phyloP scores from a whole-genome alignment of 441 rosid genomes.

The Pelargonium myrrhifolium region DNA sequence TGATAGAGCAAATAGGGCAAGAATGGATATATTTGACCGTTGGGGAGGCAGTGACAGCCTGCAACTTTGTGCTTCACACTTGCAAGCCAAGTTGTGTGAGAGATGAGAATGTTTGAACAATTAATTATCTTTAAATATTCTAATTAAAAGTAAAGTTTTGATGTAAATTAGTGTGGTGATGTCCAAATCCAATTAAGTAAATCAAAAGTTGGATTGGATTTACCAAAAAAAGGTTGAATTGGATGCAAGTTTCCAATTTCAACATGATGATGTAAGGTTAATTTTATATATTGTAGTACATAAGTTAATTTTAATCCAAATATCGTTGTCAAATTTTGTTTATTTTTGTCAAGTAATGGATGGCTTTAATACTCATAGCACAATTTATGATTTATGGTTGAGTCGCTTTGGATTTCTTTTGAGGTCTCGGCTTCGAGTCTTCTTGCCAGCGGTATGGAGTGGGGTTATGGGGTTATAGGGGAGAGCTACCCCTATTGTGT shows the following conservation, averaged over 20 bases:
- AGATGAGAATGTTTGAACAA: neutral
- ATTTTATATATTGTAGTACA: neutral
- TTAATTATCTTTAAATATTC: neutral
- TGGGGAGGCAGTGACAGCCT: constrained; percentile 83
- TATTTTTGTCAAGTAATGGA: too few relatives aligned
- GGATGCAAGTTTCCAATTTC: neutral
- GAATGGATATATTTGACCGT: constrained; percentile 79
- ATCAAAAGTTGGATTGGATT: too few relatives aligned
- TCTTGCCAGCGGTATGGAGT: too few relatives aligned
- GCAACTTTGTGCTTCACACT: constrained; percentile 68
- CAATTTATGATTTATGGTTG: too few relatives aligned
- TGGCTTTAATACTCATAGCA: too few relatives aligned
- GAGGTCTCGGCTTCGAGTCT: too few relatives aligned
- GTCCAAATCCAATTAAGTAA: neutral
- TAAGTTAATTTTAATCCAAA: neutral
- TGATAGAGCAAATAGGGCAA: constrained; percentile 56
- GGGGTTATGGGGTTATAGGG: too few relatives aligned
- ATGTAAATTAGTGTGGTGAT: neutral
- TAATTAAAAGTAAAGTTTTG: neutral
- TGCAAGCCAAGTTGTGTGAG: constrained; percentile 20
- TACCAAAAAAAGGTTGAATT: too few relatives aligned
- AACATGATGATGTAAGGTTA: neutral
- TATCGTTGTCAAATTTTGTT: neutral
- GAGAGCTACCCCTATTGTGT: too few relatives aligned
- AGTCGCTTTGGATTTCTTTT: too few relatives aligned